Conservation (phyloP, 345 rosid genomes). For the Lumnitzera racemosa region DNA sequence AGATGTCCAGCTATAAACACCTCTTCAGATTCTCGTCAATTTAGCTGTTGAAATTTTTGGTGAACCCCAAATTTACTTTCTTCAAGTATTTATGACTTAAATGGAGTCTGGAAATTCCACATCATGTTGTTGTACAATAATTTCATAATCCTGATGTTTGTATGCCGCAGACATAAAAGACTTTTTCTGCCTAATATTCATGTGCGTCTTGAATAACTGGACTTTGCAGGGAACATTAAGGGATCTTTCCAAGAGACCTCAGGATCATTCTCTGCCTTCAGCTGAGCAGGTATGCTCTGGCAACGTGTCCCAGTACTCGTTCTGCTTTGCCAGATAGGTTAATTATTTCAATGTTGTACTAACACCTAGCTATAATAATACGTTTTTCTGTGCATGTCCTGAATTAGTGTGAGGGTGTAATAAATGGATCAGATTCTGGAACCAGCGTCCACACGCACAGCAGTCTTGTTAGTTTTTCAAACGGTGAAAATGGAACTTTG, state of each 20-base stretch:
- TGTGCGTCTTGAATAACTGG: conserved; percentile 1
- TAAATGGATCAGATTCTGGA: conserved; percentile 36
- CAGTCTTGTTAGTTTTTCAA: conserved; percentile 31
- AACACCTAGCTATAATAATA: neutral
- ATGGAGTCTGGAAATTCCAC: neutral
- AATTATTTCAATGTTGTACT: neutral
- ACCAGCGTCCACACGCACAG: conserved; percentile 26
- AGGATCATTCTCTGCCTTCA: conserved; percentile 37
- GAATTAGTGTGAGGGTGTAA: conserved; percentile 43
- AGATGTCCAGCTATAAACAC: too few species aligned
- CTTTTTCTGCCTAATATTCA: neutral
- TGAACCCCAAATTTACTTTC: too few species aligned
- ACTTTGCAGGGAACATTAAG: conserved; percentile 53
- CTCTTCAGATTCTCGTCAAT: too few species aligned
- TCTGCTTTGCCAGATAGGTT: neutral
- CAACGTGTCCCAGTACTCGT: neutral
- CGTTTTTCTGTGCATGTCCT: neutral
- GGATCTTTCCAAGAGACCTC: conserved; percentile 55
- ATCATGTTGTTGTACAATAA: neutral
- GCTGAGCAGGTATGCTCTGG: conserved; percentile 35
- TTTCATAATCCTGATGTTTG: neutral
- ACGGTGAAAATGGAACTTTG: conserved; percentile 33
- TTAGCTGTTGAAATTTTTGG: too few species aligned
- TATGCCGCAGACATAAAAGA: neutral
- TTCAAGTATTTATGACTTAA: neutral